Conservation (phyloP, 148 eudicot genomes). For the Rhododendron molle region DNA sequence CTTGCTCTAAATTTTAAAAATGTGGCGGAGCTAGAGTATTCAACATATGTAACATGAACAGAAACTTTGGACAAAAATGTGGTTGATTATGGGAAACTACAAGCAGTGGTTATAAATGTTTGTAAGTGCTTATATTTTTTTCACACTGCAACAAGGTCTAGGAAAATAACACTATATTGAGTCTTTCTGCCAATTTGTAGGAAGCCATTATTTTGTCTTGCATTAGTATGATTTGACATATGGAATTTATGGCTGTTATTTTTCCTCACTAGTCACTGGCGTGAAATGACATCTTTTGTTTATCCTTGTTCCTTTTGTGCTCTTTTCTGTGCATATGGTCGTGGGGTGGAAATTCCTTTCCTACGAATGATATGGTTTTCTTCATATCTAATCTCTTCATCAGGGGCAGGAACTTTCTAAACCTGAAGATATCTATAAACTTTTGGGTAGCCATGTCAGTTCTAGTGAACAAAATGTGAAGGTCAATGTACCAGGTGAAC, state of each 20-base stretch:
- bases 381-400: slow-evolving; percentile 6
- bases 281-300: neutral
- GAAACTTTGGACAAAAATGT: neutral
- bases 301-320: neutral
- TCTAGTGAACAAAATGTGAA: slow-evolving; percentile 28
- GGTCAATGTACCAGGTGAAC: slow-evolving; percentile 25
- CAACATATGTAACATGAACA: neutral
- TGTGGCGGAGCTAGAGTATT: neutral
- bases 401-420: slow-evolving; percentile 57
- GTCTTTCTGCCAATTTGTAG: neutral
- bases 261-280: neutral
- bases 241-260: neutral
- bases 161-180: neutral
- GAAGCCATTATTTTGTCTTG: neutral
- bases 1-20: neutral
- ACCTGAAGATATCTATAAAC: slow-evolving; percentile 50
- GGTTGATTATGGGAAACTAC: slow-evolving; percentile 1
- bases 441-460: slow-evolving; percentile 35
- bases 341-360: neutral
- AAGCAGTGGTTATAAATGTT: neutral
- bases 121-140: neutral
- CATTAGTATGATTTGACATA: neutral
- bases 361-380: neutral
- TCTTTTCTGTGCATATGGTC: neutral
- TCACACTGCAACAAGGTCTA: neutral